Evolutionary conservation across 257 asterid species (phyloP).

Genomic region (Solanum lycopersicoides): DNA sequence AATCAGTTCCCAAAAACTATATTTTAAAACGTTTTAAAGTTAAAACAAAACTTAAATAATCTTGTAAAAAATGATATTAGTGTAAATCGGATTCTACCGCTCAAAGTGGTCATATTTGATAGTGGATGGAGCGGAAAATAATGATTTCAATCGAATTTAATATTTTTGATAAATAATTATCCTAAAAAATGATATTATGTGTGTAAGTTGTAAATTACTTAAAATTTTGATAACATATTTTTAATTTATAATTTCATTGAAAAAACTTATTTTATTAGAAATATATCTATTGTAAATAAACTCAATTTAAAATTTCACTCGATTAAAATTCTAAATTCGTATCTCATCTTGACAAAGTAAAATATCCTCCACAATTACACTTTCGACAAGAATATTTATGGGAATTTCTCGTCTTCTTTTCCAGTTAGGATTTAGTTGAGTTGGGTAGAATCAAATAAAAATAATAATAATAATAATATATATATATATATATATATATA

Average conservation of each 20-base stretch:
- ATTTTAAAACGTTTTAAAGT: neutral
- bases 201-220: too few species aligned
- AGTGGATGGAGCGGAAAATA: neutral
- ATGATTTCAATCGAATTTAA: neutral
- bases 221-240: neutral
- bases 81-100: neutral
- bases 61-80: neutral
- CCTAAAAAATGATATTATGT: too few species aligned
- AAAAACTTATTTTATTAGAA: neutral
- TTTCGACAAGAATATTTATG: neutral
- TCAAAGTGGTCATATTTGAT: neutral
- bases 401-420: neutral
- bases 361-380: neutral
- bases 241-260: neutral
- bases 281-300: neutral
- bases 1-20: neutral
- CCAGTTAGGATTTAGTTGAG: neutral
- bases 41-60: neutral
- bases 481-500: too few species aligned
- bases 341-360: neutral
- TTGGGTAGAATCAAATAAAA: neutral
- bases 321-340: neutral
- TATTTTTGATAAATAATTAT: neutral
- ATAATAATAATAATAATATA: too few species aligned
- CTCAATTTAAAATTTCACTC: neutral